phyloP scores from a whole-genome alignment of 192 early-diverging fungal species.

The Funneliformis geosporum region DNA sequence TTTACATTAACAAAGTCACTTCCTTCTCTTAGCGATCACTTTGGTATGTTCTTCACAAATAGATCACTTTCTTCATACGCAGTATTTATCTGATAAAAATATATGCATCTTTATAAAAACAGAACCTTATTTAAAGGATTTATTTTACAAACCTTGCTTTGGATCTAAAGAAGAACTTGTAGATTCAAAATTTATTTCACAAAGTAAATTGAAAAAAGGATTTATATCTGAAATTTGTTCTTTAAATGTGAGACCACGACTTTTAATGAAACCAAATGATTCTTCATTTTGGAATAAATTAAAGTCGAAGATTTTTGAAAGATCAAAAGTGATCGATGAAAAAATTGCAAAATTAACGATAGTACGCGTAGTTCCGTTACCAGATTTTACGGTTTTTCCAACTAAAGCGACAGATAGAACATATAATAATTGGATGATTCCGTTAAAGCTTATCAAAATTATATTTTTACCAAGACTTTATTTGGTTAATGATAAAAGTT shows the following conservation, averaged over 20 bases:
- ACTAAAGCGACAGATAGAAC: not conserved
- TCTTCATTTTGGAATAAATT: not conserved
- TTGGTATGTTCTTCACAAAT: not conserved
- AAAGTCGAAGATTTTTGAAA: not conserved
- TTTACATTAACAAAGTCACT: not conserved
- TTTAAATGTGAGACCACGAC: not conserved
- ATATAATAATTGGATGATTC: not conserved
- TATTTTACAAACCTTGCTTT: constrained; percentile 1
- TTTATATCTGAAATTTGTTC: not conserved
- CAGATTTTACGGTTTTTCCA: not conserved
- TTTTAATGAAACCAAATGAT: not conserved
- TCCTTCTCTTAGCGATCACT: not conserved
- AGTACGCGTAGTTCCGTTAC: not conserved
- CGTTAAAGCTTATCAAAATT: not conserved
- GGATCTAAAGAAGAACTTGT: not conserved
- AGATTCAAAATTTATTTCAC: not conserved
- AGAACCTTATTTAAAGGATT: not conserved
- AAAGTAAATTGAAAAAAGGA: not conserved
- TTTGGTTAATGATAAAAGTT: not conserved
- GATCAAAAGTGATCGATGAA: not conserved
- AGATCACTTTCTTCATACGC: too few relatives aligned
- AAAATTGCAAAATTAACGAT: not conserved
- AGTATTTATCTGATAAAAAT: not conserved
- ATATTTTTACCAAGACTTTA: not conserved
- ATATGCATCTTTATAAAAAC: not conserved